phyloP scores from a whole-genome alignment of 768 basidiomycete species.

The Pleurotus pulmonarius region DNA sequence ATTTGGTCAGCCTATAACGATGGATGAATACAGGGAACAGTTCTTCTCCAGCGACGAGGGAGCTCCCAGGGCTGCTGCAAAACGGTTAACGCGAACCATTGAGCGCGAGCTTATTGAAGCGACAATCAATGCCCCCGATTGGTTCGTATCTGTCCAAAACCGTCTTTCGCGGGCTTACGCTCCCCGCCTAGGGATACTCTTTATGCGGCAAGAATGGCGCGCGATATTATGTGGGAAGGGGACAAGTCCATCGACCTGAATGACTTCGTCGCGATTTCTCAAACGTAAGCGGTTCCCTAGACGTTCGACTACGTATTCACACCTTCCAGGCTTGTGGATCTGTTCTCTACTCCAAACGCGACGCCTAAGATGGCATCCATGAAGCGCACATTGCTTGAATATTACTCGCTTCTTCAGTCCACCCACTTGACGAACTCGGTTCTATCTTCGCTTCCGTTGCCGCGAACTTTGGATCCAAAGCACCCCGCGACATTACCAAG shows the following conservation, averaged over 20 bases:
- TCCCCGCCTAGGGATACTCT: conserved; percentile 71
- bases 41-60: conserved; percentile 72
- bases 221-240: conserved; percentile 89
- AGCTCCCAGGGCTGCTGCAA: conserved; percentile 74
- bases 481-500: conserved; percentile 74
- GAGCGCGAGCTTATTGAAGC: conserved; percentile 66
- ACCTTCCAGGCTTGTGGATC: conserved; percentile 70
- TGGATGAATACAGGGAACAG: conserved; percentile 71
- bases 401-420: conserved; percentile 82
- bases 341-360: conserved; percentile 70
- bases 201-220: conserved; percentile 87
- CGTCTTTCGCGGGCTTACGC: background rate
- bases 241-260: conserved; percentile 73
- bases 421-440: conserved; percentile 83
- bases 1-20: conserved; percentile 76
- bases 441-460: conserved; percentile 80
- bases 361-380: conserved; percentile 57
- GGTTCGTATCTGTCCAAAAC: conserved; percentile 49
- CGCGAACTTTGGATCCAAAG: conserved; percentile 77
- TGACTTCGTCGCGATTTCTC: conserved; percentile 81
- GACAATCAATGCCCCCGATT: conserved; percentile 92
- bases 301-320: background rate
- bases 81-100: conserved; percentile 75
- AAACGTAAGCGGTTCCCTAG: conserved; percentile 64
- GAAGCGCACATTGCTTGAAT: conserved; percentile 73